A percentile compares a stretch with the other conserved stretches of the same genome.
Evolutionary conservation across 2,329 filamentous ascomycete genomes (phyloP).

Genomic region (Penicillium paneum): DNA sequence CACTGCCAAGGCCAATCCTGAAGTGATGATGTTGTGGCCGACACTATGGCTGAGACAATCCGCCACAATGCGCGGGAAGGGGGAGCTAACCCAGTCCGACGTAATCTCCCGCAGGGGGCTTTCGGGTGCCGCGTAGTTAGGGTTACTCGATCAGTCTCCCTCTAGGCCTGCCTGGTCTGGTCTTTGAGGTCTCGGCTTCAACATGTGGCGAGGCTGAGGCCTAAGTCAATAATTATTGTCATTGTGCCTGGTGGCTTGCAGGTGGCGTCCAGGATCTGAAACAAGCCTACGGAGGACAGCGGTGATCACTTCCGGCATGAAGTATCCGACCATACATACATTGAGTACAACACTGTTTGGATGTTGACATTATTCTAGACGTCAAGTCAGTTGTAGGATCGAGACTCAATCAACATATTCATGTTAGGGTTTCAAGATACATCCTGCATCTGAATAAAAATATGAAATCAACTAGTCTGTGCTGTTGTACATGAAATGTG

Average conservation of each 20-base stretch:
- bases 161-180: too few species aligned
- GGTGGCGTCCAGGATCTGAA: constrained; percentile 7
- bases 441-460: background rate
- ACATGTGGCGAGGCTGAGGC: background rate
- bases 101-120: background rate
- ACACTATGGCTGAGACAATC: constrained; percentile 7
- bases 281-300: background rate
- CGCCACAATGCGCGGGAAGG: background rate
- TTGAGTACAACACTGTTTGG: too few species aligned
- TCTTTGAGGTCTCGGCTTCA: background rate
- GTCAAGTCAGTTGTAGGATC: background rate
- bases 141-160: background rate
- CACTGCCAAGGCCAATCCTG: background rate
- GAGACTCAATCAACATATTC: background rate
- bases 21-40: background rate
- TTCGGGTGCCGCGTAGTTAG: background rate
- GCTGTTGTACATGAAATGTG: background rate
- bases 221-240: background rate
- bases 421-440: background rate
- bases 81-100: background rate
- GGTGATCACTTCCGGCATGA: background rate
- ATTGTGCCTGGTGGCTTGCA: constrained; percentile 11
- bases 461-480: background rate
- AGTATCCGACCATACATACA: background rate
- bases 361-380: background rate